A percentile compares a stretch with the other conserved stretches of the same genome.
phyloP scores from a whole-genome alignment of 768 basidiomycete genomes.

The Suillus alpinus region DNA sequence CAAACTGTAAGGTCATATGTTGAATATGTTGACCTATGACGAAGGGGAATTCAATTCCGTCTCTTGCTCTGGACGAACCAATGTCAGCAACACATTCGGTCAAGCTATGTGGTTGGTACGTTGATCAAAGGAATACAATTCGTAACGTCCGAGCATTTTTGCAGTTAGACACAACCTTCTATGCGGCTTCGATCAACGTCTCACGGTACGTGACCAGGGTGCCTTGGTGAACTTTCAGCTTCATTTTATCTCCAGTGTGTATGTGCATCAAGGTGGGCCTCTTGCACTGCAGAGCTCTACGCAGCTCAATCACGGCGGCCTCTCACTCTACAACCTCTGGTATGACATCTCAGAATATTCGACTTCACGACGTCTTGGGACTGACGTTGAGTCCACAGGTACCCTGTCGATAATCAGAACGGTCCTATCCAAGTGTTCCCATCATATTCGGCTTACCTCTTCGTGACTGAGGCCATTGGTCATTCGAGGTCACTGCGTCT shows the following conservation, averaged over 20 bases:
- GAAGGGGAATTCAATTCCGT: conserved; percentile 56
- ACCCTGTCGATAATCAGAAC: conserved; percentile 45
- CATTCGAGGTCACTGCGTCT: conserved; percentile 42
- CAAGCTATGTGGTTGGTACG: conserved; percentile 53
- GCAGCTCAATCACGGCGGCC: conserved; percentile 49
- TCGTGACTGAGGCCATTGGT: conserved; percentile 47
- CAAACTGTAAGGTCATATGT: background rate
- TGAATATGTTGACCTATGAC: background rate
- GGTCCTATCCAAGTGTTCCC: conserved; percentile 53
- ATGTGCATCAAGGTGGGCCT: conserved; percentile 55
- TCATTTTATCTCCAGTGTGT: conserved; percentile 32
- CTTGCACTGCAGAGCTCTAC: conserved; percentile 48
- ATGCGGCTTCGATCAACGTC: conserved; percentile 40
- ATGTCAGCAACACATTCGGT: conserved; percentile 53
- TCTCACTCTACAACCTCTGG: conserved; percentile 47
- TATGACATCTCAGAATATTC: conserved; percentile 14
- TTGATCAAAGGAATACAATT: conserved; percentile 26
- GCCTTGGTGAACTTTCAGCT: background rate
- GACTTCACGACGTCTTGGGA: background rate
- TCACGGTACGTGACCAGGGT: conserved; percentile 33
- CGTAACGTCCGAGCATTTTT: background rate
- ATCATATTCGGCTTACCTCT: conserved; percentile 51
- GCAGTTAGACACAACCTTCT: conserved; percentile 19
- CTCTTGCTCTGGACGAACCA: conserved; percentile 48
- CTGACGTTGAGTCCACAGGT: conserved; percentile 31